phyloP scores from a whole-genome alignment of 1,284 basidiomycete genomes.

The Ganoderma multipileum region DNA sequence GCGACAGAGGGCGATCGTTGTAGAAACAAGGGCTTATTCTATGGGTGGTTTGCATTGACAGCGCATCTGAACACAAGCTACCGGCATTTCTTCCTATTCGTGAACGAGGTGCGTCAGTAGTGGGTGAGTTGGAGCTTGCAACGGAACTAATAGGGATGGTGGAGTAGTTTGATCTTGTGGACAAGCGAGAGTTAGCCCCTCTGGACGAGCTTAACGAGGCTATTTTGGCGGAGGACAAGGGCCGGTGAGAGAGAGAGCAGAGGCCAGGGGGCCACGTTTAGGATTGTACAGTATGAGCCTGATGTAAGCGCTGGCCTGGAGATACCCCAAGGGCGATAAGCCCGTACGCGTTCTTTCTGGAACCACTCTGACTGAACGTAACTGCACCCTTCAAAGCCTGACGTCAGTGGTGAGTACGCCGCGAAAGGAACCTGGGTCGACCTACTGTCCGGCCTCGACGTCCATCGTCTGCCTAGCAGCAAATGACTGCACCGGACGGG shows the following conservation, averaged over 20 bases:
- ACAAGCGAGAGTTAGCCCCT: constrained; percentile 96
- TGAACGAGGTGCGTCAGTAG: constrained; percentile 76
- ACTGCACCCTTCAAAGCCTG: background rate
- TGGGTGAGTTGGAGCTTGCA: background rate
- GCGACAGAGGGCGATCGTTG: background rate
- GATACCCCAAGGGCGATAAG: constrained; percentile 3
- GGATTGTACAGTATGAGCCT: constrained; percentile 5
- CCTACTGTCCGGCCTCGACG: background rate
- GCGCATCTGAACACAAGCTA: constrained; percentile 99
- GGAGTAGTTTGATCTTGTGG: constrained; percentile 90
- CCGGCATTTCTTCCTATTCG: constrained; percentile 96
- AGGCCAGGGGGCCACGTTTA: background rate
- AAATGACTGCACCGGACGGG: background rate
- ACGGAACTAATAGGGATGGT: constrained; percentile 8
- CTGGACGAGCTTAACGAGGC: constrained; percentile 97
- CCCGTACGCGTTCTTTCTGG: background rate
- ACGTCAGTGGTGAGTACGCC: background rate
- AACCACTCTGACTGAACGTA: background rate
- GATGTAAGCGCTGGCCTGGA: constrained; percentile 6
- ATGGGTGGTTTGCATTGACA: constrained; percentile 40
- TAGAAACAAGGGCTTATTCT: constrained; percentile 9
- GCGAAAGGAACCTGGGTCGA: background rate
- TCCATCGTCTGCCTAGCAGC: background rate
- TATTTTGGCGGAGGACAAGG: constrained; percentile 86
- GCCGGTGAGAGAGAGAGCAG: constrained; percentile 44